Percentiles rank a stretch among this genome's conserved stretches.
Conservation (phyloP, 2,329 filamentous ascomycete species). For the Ophiocordyceps polyrhachis-furcata region DNA sequence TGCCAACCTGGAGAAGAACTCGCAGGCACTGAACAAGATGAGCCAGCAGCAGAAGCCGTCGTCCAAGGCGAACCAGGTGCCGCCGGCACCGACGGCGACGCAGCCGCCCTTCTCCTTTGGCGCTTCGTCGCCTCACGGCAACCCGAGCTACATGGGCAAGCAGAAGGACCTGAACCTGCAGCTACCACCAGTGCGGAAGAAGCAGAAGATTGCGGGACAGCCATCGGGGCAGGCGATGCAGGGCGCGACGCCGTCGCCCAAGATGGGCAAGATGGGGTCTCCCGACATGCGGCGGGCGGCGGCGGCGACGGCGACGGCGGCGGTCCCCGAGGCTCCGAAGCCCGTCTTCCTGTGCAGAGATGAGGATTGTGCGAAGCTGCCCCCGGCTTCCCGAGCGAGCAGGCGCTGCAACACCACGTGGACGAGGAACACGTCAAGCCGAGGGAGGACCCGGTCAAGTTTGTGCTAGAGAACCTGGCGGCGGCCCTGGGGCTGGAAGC, state of each 20-base stretch:
- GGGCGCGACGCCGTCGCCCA: slow-evolving; percentile 26
- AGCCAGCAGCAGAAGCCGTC: slow-evolving; percentile 16
- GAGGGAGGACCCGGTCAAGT: slow-evolving; percentile 33
- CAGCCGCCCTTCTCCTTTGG: slow-evolving; percentile 39
- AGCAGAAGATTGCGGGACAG: slow-evolving; percentile 25
- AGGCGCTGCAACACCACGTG: slow-evolving; percentile 31
- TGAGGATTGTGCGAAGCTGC: slow-evolving; percentile 31
- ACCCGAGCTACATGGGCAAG: slow-evolving; percentile 34
- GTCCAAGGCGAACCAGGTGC: slow-evolving; percentile 29
- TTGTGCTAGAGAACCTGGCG: slow-evolving; percentile 29
- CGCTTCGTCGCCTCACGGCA: slow-evolving; percentile 38
- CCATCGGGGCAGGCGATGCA: slow-evolving; percentile 20
- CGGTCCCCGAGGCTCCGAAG: slow-evolving; percentile 15
- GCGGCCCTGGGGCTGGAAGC: slow-evolving; percentile 30
- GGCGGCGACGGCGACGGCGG: too few species aligned
- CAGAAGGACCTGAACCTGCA: slow-evolving; percentile 35
- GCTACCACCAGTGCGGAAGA: slow-evolving; percentile 39
- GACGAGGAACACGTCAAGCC: slow-evolving; percentile 42
- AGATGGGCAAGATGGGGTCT: slow-evolving; percentile 26
- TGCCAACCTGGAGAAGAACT: slow-evolving; percentile 32
- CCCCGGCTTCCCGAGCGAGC: slow-evolving; percentile 32
- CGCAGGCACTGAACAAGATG: slow-evolving; percentile 26
- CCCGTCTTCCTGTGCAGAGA: slow-evolving; percentile 32
- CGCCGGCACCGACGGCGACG: slow-evolving; percentile 36
- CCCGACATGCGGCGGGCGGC: slow-evolving; percentile 20